Evolutionary conservation across 306 rosid species (phyloP).

Genomic region (Casuarina equisetifolia): DNA sequence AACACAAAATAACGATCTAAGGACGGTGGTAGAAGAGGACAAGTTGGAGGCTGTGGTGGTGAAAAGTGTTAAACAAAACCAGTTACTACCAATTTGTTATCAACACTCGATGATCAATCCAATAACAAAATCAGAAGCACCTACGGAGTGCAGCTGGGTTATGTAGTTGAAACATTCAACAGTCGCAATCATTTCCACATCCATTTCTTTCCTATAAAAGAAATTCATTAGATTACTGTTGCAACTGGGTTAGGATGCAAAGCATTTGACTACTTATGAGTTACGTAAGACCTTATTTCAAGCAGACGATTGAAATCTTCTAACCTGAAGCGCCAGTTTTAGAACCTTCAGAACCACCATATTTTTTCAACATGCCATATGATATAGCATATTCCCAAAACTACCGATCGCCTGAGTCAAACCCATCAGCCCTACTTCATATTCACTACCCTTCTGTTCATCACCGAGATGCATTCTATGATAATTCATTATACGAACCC

Average conservation of each 20-base stretch:
- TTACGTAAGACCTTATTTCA: slow-evolving; percentile 18
- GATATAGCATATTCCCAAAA: slow-evolving; percentile 4
- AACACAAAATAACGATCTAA: no score
- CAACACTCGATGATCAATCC: no score
- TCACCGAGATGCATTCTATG: slow-evolving; percentile 36
- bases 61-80: no score
- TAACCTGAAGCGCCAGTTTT: slow-evolving; percentile 12
- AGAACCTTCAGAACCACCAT: slow-evolving; percentile 14
- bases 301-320: slow-evolving; percentile 16
- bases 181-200: slow-evolving; percentile 16
- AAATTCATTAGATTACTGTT: slow-evolving; percentile 25
- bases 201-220: slow-evolving; percentile 23
- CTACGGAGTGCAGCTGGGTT: slow-evolving; percentile 21
- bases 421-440: slow-evolving; percentile 22
- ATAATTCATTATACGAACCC: slow-evolving; percentile 31
- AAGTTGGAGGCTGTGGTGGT: no score
- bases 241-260: slow-evolving; percentile 27
- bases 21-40: no score
- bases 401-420: slow-evolving; percentile 18
- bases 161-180: slow-evolving; percentile 21
- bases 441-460: slow-evolving; percentile 23
- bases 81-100: no score
- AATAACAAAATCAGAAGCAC: neutral
- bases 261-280: slow-evolving; percentile 26
- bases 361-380: slow-evolving; percentile 29